A percentile compares a stretch with the other conserved stretches of the same genome.
phyloP scores from a whole-genome alignment of 2,329 filamentous ascomycete species.

The Nectriaceae sp. region DNA sequence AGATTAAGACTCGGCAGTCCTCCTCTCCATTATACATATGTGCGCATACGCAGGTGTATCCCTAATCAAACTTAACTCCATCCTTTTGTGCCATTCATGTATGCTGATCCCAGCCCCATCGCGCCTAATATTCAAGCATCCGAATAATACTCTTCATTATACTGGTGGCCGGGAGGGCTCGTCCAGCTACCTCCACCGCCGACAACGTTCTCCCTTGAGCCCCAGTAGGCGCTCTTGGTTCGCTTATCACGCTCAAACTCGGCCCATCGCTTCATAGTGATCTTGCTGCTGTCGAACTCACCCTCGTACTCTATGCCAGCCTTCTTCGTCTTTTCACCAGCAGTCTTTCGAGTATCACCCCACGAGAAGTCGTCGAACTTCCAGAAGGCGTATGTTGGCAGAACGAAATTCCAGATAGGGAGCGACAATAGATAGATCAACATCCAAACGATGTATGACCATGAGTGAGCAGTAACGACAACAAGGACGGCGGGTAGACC shows the following conservation, averaged over 20 bases:
- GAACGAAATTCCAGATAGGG: slow-evolving; percentile 96
- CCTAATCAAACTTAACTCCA: slow-evolving; percentile 21
- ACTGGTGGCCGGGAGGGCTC: slow-evolving; percentile 44
- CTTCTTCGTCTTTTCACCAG: slow-evolving; percentile 86
- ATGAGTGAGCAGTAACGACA: slow-evolving; percentile 87
- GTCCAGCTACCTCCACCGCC: slow-evolving; percentile 46
- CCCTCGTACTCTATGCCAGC: slow-evolving; percentile 85
- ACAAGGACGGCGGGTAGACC: slow-evolving; percentile 92
- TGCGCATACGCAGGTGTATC: slow-evolving; percentile 14
- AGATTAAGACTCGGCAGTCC: too few relatives aligned
- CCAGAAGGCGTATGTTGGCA: slow-evolving; percentile 95
- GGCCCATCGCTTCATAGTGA: slow-evolving; percentile 98
- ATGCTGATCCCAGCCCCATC: slow-evolving; percentile 14
- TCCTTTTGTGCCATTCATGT: slow-evolving; percentile 17
- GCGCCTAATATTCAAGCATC: slow-evolving; percentile 42
- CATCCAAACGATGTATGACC: slow-evolving; percentile 96
- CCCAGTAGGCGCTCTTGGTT: slow-evolving; percentile 52
- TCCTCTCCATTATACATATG: slow-evolving; percentile 28
- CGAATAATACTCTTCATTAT: slow-evolving; percentile 58
- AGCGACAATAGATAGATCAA: slow-evolving; percentile 90
- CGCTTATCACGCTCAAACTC: slow-evolving; percentile 81
- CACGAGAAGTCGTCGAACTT: slow-evolving; percentile 99
- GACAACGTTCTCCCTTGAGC: slow-evolving; percentile 51
- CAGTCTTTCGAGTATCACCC: slow-evolving; percentile 97
- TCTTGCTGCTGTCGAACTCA: slow-evolving; percentile 97